phyloP scores from a whole-genome alignment of 2,329 filamentous ascomycete genomes.

The Chrysoporthe puriensis region DNA sequence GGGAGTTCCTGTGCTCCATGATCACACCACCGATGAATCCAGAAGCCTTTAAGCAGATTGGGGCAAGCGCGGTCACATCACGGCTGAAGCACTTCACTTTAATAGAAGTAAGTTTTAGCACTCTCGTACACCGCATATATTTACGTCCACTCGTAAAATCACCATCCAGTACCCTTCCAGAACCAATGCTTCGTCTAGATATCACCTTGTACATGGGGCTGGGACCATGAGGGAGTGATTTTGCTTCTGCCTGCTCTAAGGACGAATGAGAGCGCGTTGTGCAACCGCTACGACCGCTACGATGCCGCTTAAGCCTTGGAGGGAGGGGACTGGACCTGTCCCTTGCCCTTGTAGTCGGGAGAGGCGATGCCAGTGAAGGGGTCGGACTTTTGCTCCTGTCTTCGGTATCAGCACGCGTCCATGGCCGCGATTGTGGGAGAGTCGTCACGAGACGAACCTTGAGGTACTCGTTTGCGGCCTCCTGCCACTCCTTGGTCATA shows the following conservation, averaged over 20 bases:
- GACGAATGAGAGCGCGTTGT: constrained; percentile 42
- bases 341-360: constrained; percentile 76
- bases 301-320: constrained; percentile 48
- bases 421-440: not conserved
- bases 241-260: constrained; percentile 39
- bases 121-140: constrained; percentile 39
- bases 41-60: not conserved
- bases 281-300: constrained; percentile 11
- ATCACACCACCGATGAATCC: not conserved
- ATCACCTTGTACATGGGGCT: constrained; percentile 42
- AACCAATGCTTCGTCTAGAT: constrained; percentile 28
- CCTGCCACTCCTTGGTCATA: constrained; percentile 97
- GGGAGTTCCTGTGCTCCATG: not conserved
- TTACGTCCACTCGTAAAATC: constrained; percentile 36
- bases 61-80: not conserved
- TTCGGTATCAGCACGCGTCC: constrained; percentile 19
- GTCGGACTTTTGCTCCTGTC: constrained; percentile 80
- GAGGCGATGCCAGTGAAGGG: constrained; percentile 83
- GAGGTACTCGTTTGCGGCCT: constrained; percentile 91
- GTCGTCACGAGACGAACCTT: constrained; percentile 63
- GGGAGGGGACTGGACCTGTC: constrained; percentile 74
- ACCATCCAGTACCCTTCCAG: constrained; percentile 31
- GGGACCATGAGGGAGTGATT: constrained; percentile 30
- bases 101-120: constrained; percentile 29
- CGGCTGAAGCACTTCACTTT: constrained; percentile 9